Evolutionary conservation across 192 early-diverging fungal species (phyloP), one percentile per base, ranked within the genome.

Genomic region (Chytriomyces sp.): DNA sequence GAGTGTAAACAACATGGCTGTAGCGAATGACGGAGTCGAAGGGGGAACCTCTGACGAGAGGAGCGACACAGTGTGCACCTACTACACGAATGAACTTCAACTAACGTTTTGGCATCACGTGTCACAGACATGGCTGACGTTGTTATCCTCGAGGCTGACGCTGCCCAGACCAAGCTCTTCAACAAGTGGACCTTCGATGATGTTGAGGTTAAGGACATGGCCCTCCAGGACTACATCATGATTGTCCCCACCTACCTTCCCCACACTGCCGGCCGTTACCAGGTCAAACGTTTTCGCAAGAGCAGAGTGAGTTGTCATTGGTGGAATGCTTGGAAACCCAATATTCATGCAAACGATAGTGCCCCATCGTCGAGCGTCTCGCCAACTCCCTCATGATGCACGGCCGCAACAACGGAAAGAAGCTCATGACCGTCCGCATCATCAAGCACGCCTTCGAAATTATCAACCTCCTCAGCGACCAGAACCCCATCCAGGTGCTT

Each of bases 391-490:
- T 98, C 77, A 98, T 98, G 96, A 96, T 96, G 94, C 93, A 96
- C 87, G 96, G 95, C 72, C 93, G 95, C 77, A 98, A 98, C 93
- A 98, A 95, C 89, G 96, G 95, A 78, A 98, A 98, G 91, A 98
- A 98, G 91, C 88, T 98, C 73, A 96, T 98, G 95, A 92, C 96
- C 74, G 88, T 89, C 81, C 94, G 96, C 72, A 98, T 98, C 78
- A 93, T 98, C 80, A 95, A 98, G 90, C 96, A 98, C 87, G 93
- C 95, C 59, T 96, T 98, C 81, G 96, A 98, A 86, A 98, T 98
- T 84, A 91, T 98, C 84, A 89, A 98, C 91, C 89, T 98, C 80
- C 89, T 94, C 81, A 96, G 95, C 76, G 96, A 98, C 84, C 87
- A 87, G 83, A 98, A 98, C 92, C 96, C 96, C 75, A 90, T 98